Evolutionary conservation across 495 filamentous ascomycete genomes (phyloP).

Genomic region (Podospora fimiseda): DNA sequence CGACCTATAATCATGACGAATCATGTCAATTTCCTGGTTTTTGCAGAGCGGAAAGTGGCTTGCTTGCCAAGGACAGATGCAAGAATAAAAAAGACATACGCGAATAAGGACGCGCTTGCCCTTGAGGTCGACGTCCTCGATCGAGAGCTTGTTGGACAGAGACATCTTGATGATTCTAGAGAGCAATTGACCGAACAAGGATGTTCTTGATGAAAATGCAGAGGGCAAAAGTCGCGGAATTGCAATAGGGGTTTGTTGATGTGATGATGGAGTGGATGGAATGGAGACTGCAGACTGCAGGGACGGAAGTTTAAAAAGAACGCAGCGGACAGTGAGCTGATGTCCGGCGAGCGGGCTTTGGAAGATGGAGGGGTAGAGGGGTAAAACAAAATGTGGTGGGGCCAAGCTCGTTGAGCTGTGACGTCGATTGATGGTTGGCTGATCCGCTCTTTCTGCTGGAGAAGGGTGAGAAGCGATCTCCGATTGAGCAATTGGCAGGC

Average conservation of each 20-base stretch:
- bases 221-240: not conserved
- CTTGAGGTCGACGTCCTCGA: constrained; percentile 93
- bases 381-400: constrained; percentile 17
- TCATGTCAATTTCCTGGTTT: constrained; percentile 11
- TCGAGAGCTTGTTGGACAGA: constrained; percentile 95
- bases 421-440: constrained; percentile 27
- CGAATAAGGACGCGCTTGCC: constrained; percentile 96
- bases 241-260: not conserved
- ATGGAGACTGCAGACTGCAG: not conserved
- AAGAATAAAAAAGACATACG: constrained; percentile 48
- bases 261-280: not conserved
- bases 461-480: too few relatives aligned
- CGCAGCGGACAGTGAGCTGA: constrained; percentile 17
- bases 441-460: not conserved
- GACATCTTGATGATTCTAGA: constrained; percentile 61
- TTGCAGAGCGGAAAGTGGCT: not conserved
- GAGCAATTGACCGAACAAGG: constrained; percentile 11
- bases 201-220: not conserved
- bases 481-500: not conserved
- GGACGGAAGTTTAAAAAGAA: constrained; percentile 16
- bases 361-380: constrained; percentile 24
- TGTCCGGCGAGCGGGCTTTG: not conserved
- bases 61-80: not conserved
- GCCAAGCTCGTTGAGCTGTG: constrained; percentile 21
- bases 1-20: constrained; percentile 57